Percentiles rank a stretch among this genome's conserved stretches.
Evolutionary conservation across 177 flowering plant genomes (phyloP).

Genomic region (Vitis hybrid): DNA sequence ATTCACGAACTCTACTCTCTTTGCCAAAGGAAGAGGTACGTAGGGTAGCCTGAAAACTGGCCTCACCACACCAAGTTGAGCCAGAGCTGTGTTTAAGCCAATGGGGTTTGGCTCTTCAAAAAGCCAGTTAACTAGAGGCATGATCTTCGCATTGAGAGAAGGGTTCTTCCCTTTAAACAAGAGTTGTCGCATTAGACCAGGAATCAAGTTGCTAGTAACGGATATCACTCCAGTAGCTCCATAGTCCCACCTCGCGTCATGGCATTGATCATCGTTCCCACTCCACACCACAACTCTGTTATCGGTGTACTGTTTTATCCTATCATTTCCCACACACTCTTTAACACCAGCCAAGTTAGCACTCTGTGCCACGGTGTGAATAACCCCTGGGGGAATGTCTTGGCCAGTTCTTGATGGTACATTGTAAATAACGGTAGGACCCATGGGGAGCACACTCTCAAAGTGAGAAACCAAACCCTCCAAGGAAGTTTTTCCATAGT

Average conservation of each 20-base stretch:
- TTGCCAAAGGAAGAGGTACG: conserved; percentile 63
- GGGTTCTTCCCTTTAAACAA: conserved; percentile 65
- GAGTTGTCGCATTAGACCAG: conserved; percentile 68
- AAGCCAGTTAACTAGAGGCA: conserved; percentile 78
- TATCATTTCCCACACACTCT: conserved; percentile 76
- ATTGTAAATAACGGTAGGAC: conserved; percentile 83
- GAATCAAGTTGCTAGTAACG: conserved; percentile 78
- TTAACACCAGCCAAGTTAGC: conserved; percentile 79
- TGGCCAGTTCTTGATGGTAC: conserved; percentile 83
- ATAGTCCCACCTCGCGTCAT: conserved; percentile 75
- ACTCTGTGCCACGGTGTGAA: conserved; percentile 48
- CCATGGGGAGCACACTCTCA: conserved; percentile 73
- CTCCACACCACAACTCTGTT: conserved; percentile 80
- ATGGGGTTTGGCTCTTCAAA: conserved; percentile 83
- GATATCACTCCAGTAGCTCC: conserved; percentile 85
- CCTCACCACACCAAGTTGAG: conserved; percentile 80
- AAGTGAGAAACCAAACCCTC: conserved; percentile 80
- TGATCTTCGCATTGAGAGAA: conserved; percentile 47
- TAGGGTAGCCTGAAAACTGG: conserved; percentile 82
- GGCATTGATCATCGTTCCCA: conserved; percentile 86
- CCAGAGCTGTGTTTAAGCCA: conserved; percentile 74
- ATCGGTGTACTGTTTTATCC: conserved; percentile 59
- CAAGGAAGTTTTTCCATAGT: conserved; percentile 84
- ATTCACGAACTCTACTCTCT: conserved; percentile 69
- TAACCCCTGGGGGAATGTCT: conserved; percentile 78